Percentiles rank a stretch among this genome's conserved stretches.
phyloP scores from a whole-genome alignment of 345 rosid genomes.

The Salix viminalis region DNA sequence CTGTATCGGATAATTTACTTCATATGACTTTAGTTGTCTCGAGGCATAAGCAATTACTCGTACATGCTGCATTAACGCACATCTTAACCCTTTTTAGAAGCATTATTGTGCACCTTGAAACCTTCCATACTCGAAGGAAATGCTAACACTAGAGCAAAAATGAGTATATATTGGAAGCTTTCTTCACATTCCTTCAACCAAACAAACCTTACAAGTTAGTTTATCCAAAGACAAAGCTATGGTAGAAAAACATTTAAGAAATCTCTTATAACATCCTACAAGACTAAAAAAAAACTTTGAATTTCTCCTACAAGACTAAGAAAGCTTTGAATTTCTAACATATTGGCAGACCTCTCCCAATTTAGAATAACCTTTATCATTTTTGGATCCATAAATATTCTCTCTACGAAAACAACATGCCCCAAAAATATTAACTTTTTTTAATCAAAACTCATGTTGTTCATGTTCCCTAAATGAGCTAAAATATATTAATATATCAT shows the following conservation, averaged over 20 bases:
- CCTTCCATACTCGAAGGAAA: background rate
- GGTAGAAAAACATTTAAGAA: background rate
- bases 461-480: background rate
- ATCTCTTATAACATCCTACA: background rate
- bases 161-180: no score
- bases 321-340: background rate
- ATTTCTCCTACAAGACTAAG: no score
- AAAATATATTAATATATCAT: background rate
- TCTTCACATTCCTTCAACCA: no score
- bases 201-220: background rate
- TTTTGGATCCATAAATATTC: background rate
- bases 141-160: rapidly evolving
- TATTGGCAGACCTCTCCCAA: background rate
- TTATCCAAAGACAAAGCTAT: background rate
- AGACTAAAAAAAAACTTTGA: background rate
- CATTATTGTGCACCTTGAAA: background rate
- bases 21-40: no score
- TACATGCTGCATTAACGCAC: no score
- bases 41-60: no score
- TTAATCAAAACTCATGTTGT: background rate
- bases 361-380: background rate
- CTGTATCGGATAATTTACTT: no score
- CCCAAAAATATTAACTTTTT: background rate
- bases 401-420: background rate
- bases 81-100: no score